These are phyloP conservation scores for Cornus kousa DNA, from an alignment of 148 eudicot species.

Conservation along the genomic window DNA sequence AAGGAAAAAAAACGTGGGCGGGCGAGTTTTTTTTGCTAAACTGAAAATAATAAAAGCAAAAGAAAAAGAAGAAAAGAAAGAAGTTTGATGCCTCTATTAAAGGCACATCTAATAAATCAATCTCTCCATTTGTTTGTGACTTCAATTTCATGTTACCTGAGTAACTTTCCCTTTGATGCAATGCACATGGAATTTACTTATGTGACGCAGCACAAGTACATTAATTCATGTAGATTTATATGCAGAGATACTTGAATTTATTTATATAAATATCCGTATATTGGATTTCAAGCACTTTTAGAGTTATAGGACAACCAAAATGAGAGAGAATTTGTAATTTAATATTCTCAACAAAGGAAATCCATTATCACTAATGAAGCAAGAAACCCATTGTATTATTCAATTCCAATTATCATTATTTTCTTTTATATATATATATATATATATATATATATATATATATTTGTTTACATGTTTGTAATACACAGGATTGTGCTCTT, in stretches of 20 bases:
- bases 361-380: background rate
- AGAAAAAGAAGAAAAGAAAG: no score
- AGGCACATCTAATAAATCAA: background rate
- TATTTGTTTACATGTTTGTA: background rate
- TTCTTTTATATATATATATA: background rate
- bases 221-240: background rate
- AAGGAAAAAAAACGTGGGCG: no score
- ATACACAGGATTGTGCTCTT: constrained; percentile 82
- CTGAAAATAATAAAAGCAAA: no score
- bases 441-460: background rate
- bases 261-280: background rate
- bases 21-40: no score
- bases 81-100: background rate
- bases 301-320: background rate
- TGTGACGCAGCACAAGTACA: background rate
- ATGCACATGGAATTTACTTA: background rate
- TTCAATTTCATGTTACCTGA: background rate
- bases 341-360: background rate
- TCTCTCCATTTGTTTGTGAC: background rate
- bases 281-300: background rate
- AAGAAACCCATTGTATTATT: no score
- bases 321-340: background rate
- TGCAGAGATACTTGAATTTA: background rate
- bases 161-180: background rate
- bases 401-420: background rate